Conservation (phyloP, 768 basidiomycete genomes). For the Mycena capillaripes region DNA sequence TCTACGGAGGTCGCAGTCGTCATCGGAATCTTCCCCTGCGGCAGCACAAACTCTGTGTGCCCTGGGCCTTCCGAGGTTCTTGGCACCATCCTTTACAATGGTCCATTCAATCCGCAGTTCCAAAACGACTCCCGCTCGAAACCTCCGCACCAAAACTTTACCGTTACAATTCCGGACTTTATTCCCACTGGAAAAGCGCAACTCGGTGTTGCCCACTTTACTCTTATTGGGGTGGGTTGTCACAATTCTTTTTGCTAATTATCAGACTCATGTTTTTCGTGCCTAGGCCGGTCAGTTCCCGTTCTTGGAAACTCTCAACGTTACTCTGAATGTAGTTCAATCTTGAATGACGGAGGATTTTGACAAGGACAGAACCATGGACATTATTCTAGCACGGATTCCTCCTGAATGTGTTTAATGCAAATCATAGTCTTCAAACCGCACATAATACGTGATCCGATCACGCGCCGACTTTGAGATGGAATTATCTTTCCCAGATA, state of each 20-base stretch:
- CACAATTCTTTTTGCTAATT: not conserved
- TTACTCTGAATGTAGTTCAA: conserved; percentile 20
- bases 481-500: too few relatives aligned
- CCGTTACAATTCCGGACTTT: conserved; percentile 48
- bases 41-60: conserved; percentile 27
- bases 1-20: conserved; percentile 51
- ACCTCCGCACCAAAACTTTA: conserved; percentile 55
- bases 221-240: conserved; percentile 51
- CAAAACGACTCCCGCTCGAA: conserved; percentile 27
- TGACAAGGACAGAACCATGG: too few relatives aligned
- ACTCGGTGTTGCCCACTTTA: conserved; percentile 47
- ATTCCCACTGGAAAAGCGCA: conserved; percentile 40
- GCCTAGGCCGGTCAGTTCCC: conserved; percentile 26
- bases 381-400: too few relatives aligned
- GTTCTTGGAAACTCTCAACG: conserved; percentile 19
- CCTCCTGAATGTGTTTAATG: too few relatives aligned
- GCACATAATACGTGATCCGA: too few relatives aligned
- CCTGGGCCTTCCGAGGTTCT: conserved; percentile 40
- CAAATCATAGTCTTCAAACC: too few relatives aligned
- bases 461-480: too few relatives aligned
- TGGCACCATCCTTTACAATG: conserved; percentile 54
- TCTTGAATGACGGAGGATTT: not conserved
- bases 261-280: not conserved
- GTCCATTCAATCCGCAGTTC: conserved; percentile 47
- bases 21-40: conserved; percentile 47